A percentile compares a stretch with the other conserved stretches of the same genome.
phyloP scores from a whole-genome alignment of 2,329 filamentous ascomycete genomes.

The Sporothrix pseudoabietina region DNA sequence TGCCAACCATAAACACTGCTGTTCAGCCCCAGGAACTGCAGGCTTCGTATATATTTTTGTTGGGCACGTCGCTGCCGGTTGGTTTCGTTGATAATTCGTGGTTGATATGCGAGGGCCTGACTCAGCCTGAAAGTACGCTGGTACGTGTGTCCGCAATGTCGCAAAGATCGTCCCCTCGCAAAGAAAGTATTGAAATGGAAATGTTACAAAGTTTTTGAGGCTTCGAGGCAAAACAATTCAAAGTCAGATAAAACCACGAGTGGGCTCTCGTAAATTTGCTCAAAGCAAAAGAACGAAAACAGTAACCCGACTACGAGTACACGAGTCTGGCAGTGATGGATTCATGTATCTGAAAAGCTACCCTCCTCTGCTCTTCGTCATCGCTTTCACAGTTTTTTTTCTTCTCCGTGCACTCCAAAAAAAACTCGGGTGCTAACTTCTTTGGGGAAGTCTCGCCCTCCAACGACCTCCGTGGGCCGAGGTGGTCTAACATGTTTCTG shows the following conservation, averaged over 20 bases:
- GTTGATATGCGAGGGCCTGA: background rate
- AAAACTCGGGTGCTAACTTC: background rate
- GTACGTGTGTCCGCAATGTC: background rate
- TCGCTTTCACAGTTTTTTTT: background rate
- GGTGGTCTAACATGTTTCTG: background rate
- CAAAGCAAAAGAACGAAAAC: background rate
- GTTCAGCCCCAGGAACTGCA: background rate
- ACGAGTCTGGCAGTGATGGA: background rate
- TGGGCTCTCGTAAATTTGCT: background rate
- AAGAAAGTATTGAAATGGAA: background rate
- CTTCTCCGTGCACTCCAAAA: background rate
- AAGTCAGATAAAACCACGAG: background rate
- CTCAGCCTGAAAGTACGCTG: background rate
- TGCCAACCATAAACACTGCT: background rate
- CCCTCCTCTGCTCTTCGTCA: background rate
- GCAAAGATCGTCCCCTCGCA: background rate
- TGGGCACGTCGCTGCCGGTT: background rate
- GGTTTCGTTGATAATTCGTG: background rate
- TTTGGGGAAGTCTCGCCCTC: conserved; percentile 9
- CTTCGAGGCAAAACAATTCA: background rate
- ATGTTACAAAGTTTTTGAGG: background rate
- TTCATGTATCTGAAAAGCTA: background rate
- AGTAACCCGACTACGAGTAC: background rate
- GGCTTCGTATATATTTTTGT: background rate
- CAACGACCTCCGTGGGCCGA: conserved; percentile 16